Base-by-base conservation (phyloP, 108 stramenopile genomes). In the Cyclostephanos tholiformis region DNA sequence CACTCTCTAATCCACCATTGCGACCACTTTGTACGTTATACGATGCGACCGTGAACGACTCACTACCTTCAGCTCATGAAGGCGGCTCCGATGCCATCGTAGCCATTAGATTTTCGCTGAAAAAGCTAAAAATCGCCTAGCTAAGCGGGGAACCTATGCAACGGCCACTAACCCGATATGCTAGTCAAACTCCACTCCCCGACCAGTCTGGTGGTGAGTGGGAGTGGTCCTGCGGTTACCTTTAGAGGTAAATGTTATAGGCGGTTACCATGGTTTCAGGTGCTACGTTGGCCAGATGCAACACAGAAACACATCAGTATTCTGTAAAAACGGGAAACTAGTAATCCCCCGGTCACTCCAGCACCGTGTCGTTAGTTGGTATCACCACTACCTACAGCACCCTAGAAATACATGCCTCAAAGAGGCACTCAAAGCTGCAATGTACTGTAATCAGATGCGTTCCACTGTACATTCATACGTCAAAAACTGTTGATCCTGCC, bases 1-100 rank as follows among this genome's bases (percentile, higher is more conserved):
- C 30, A 23, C 44, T 30, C 63, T 64, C 63, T 17, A 64, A 43
- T 25, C 63, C 63, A 38, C 38, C 63, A 48, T 64, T 41, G 20
- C 30, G 39, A 22, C 63, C 62, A 44, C 25, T 11, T 29, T 30
- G 62, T 16, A 63, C 6, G 27, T 63, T 63, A 26, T 64, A 48
- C 63, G 39, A 43, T 35, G 46, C 39, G 25, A 43, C 57, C 57
- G 13, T 29, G 29, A 58, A 58, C 6, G 25, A 29, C 57, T 23
- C 57, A 17, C 57, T 26, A 58, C 57, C 25, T 29, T 29, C 57
- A 58, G 52, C 6, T 58, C 13, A 29, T 3, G 57, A 58, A 29
- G 57, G 57, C 57, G 57, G 57, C 29, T 30, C 27, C 16, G 16
- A 23, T 9, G 57, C 57, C n/a, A 53, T 53, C 14, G 52, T 53